Base-by-base conservation (phyloP, 208 protist genomes). In the Trypanosoma avium region DNA sequence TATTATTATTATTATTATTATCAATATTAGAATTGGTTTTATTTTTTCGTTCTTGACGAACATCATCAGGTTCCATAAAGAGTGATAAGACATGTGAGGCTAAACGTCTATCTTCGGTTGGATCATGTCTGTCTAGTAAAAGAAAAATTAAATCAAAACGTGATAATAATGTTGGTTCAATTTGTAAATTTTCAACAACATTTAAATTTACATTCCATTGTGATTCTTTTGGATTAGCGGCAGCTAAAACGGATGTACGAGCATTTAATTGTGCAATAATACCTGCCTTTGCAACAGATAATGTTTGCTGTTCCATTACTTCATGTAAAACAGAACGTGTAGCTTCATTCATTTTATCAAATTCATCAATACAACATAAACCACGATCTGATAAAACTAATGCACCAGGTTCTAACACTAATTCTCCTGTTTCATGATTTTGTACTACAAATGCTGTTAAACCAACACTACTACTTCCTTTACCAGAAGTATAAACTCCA, bases 331-430 rank as follows among this genome's bases (percentile, higher is more conserved):
- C 97, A 0, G 96, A 98, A 27, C 98, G 86, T 2, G 98, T 99
- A 8, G 86, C 73, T 43, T 99, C 98, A 68, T 86, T 93, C 98
- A 99, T 99, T 82, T 99, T 99, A 79, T 99, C 99, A 81, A 99
- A 99, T 83, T 99, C 99, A 73, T 99, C 99, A 55, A 99, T 99
- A 84, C 99, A 99, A 81, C 99, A 99, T 17, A 99, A 75, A 46
- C 99, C 99, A 8, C 92, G 82, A 70, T 99, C 99, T 27, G 87
- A 97, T 0, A 99, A 81, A 7, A 99, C 98, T 0, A 99, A 79
- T 8, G 98, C 98, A 75, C 98, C 96, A n/a, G 83, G 91, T 70
- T 99, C 99, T n/a, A 99, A 77, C 15, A 99, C 97, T 5, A 98
- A 76, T 70, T 99, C 98, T 0, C 93, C 83, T 0, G 98, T 99